Evolutionary conservation across 2,329 filamentous ascomycete species (phyloP), one percentile per base, ranked within the genome.

Genomic region (Alternaria sp.): DNA sequence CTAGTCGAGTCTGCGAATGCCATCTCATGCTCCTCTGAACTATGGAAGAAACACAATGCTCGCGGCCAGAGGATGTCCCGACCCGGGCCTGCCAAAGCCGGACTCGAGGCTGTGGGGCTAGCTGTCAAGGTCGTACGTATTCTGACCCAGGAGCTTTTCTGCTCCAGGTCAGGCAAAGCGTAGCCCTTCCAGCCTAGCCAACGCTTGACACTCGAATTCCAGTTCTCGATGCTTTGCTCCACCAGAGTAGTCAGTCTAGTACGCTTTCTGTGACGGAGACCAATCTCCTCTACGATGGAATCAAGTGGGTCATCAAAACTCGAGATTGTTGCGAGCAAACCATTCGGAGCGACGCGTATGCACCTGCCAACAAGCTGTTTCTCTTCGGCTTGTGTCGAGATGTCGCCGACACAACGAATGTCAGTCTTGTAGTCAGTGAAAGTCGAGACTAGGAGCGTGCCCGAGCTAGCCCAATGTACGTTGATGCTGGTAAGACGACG

Each of bases 161-260:
- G 61, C 1, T 73, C 70, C 14, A 75, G 65, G 28, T 63, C 52
- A 8, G 65, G 50, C 10, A 75, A 58, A n/a, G 60, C 56, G 41
- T 77, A 75, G 2, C 76, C 76, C 61, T 72, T 77, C 68, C 69
- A 72, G 3, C 54, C 52, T n/a, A 78, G 51, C 76, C 75, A 77
- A 5, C 72, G 72, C 53, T 55, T 66, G 13, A 77, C 74, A 2
- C 56, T 58, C 1, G 56, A 51, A 46, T 77, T 78, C 76, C 76
- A 78, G 45, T 61, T 72, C 11, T 72, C 72, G 17, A 77, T 65
- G 26, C 57, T 64, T 40, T 72, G 71, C 59, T 74, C 75, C 23
- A 71, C 75, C 23, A 71, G 45, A 14, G 67, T 66, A 11, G 58
- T 60, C 14, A 66, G 53, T 49, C 62, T 73, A 9, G 65, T 55